Evolutionary conservation across 306 rosid genomes (phyloP).

Genomic region (Prunus davidiana): DNA sequence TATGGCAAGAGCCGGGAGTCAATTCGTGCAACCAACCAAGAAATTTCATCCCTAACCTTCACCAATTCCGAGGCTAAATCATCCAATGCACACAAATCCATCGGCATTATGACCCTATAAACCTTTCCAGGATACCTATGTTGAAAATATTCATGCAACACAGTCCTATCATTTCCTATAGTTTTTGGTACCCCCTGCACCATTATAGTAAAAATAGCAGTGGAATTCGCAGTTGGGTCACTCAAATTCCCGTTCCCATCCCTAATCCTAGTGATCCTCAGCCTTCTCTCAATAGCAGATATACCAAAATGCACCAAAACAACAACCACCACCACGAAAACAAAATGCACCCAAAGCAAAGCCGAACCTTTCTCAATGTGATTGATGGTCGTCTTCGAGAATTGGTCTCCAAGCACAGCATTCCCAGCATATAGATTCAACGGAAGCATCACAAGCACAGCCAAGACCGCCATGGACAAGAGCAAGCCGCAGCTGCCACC

Average conservation of each 20-base stretch:
- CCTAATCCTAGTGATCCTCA: slow-evolving; percentile 78
- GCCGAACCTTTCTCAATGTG: slow-evolving; percentile 79
- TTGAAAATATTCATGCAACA: slow-evolving; percentile 75
- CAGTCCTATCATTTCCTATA: slow-evolving; percentile 57
- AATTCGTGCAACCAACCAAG: slow-evolving; percentile 74
- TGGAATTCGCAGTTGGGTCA: slow-evolving; percentile 61
- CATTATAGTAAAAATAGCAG: slow-evolving; percentile 86
- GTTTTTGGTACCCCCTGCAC: slow-evolving; percentile 89
- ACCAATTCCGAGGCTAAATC: slow-evolving; percentile 72
- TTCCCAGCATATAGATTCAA: slow-evolving; percentile 68
- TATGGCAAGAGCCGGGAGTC: slow-evolving; percentile 65
- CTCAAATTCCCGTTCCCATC: slow-evolving; percentile 83
- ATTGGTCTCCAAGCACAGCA: slow-evolving; percentile 62
- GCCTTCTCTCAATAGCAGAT: slow-evolving; percentile 58
- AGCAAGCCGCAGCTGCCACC: slow-evolving; percentile 88
- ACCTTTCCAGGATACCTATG: slow-evolving; percentile 92
- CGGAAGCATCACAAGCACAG: slow-evolving; percentile 61
- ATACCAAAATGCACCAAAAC: slow-evolving; percentile 72
- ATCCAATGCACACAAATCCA: slow-evolving; percentile 95
- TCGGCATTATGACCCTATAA: slow-evolving; percentile 67
- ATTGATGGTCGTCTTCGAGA: slow-evolving; percentile 75
- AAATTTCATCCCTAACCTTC: slow-evolving; percentile 66
- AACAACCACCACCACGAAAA: slow-evolving; percentile 59
- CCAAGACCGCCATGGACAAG: slow-evolving; percentile 44
- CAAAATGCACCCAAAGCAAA: slow-evolving; percentile 85